These are phyloP conservation scores for Inga leiocalycina DNA, from an alignment of 306 rosid genomes.

Conservation along the genomic window DNA sequence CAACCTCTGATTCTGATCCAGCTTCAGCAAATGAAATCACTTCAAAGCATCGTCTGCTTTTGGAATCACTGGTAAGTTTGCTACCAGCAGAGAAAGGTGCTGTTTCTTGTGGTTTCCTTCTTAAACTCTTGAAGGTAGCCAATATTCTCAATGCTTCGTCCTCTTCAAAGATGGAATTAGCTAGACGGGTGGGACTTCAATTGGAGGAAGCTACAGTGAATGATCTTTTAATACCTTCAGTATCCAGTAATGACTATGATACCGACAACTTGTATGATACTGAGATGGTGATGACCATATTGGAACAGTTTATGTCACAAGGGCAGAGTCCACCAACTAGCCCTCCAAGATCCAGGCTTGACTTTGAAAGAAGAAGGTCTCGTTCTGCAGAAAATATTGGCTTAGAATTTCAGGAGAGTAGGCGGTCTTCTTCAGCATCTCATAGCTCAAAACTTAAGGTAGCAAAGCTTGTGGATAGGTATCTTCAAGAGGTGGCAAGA, in stretches of 20 bases:
- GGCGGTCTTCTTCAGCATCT: constrained; percentile 96
- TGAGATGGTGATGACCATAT: constrained; percentile 71
- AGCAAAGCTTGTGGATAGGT: constrained; percentile 87
- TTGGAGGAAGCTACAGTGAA: constrained; percentile 79
- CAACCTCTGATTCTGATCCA: constrained; percentile 53
- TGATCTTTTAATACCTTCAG: constrained; percentile 83
- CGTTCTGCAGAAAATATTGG: constrained; percentile 91
- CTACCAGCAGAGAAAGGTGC: constrained; percentile 89
- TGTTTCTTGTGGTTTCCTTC: constrained; percentile 81
- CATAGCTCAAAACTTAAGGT: constrained; percentile 87
- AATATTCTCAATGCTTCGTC: constrained; percentile 83
- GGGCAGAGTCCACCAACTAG: constrained; percentile 93
- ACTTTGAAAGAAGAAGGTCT: constrained; percentile 80
- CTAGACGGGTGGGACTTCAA: constrained; percentile 79
- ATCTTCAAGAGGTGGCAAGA: constrained; percentile 82
- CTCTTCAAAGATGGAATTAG: constrained; percentile 82
- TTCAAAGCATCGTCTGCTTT: constrained; percentile 72
- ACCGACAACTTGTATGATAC: constrained; percentile 65
- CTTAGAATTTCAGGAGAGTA: constrained; percentile 88
- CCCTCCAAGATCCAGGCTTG: constrained; percentile 75
- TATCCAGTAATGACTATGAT: constrained; percentile 37
- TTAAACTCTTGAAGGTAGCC: constrained; percentile 86
- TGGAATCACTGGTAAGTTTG: constrained; percentile 89
- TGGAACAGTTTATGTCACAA: constrained; percentile 80
- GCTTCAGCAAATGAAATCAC: constrained; percentile 56